Base-by-base conservation (phyloP, 108 stramenopile genomes). In the Chaetoceros muelleri region DNA sequence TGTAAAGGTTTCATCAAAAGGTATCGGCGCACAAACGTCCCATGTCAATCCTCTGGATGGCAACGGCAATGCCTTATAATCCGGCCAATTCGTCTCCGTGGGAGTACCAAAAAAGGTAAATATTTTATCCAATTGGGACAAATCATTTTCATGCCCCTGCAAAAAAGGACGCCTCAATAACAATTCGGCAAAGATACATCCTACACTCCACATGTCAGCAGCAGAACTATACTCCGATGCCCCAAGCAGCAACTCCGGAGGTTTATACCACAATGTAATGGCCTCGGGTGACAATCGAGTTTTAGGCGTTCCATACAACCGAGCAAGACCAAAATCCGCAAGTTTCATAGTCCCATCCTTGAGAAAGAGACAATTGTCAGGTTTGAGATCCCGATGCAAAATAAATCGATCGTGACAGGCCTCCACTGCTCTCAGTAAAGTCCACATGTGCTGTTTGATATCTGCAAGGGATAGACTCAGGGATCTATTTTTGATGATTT, bases 181-280 rank as follows among this genome's bases (percentile, higher is more conserved):
- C 24, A 97, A 61, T 55, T 97, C 96, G 1, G 96, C 96, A 75
- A 97, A 90, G 30, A 97, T 94, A 69, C 94, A 95, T 1, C 96
- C 96, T 1, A 87, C 87, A 55, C 83, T 81, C 96, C 96, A 97
- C 64, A 95, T 90, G 54, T 97, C 96, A 7, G 91, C 87, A 0
- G 91, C 84, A 5, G 93, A 76, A 3, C 81, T 78, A 66, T 97
- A 97, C 68, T 92, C 83, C 1, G 72, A 84, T 13, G 90, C 77
- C 16, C 96, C 96, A 20, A 97, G 65, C n/a, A 97, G 62, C 0
- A 97, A 60, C 51, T 97, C 96, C 8, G 94, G 94, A 19, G 93
- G 84, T 65, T 95, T 94, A 74, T 97, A 97, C 94, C 94, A 97
- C 52, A 95, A 62, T 5, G 96, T 97, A 52, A 97, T 94, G 17